Conservation (phyloP, 345 rosid species). For the Carallia pectinifolia region DNA sequence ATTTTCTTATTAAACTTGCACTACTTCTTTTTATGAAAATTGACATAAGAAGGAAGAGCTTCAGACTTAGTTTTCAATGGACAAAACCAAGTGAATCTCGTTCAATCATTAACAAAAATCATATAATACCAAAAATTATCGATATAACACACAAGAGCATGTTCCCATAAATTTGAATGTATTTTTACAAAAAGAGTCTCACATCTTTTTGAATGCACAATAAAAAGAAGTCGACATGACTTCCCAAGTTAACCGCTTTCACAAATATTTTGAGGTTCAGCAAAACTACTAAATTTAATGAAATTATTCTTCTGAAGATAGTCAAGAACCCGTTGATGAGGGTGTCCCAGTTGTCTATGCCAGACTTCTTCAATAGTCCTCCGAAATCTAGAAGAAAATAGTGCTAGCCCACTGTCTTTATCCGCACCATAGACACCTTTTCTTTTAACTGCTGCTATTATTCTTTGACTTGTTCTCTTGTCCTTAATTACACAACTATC, state of each 20-base stretch:
- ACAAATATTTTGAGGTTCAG: background rate
- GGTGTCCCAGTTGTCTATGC: too few species aligned
- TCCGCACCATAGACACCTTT: background rate
- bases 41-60: background rate
- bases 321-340: too few species aligned
- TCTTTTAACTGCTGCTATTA: background rate
- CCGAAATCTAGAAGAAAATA: too few species aligned
- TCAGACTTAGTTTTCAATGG: slow-evolving; percentile 2
- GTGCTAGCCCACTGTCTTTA: too few species aligned
- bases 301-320: too few species aligned
- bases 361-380: too few species aligned
- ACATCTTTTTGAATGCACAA: background rate
- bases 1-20: background rate
- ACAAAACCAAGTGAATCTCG: background rate
- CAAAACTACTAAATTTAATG: too few species aligned
- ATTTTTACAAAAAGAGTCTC: background rate
- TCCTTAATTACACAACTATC: background rate
- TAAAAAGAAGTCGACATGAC: background rate
- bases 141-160: background rate
- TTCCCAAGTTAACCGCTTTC: slow-evolving; percentile 2
- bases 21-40: background rate
- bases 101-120: background rate
- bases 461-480: background rate
- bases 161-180: background rate
- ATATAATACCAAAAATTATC: background rate